Evolutionary conservation across 257 asterid species (phyloP), one percentile per base, ranked within the genome.

Genomic region (Prunella vulgaris): DNA sequence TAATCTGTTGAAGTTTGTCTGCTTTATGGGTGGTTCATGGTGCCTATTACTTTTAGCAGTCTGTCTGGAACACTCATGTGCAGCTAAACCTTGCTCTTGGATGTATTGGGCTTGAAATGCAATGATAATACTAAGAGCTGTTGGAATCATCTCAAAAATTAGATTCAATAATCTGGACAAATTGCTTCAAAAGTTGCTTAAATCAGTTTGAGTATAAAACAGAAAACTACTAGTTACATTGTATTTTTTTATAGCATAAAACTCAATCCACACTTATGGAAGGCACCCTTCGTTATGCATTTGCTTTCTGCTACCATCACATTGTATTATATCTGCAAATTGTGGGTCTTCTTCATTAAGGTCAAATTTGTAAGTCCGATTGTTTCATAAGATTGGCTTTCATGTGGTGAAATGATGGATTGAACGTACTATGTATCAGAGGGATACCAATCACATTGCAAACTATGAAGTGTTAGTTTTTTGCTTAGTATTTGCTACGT

Each of bases 101-200:
- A 68, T 37, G 35, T 51, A 28, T 49, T 61, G 60, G 28, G 75
- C 66, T 49, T 49, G 38, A 25, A n/a, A 48, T 32, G 57, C 63
- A 40, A 44, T 17, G 21, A 5, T 61, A 10, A 13, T 18, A 37
- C n/a, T 37, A 12, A 10, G 28, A 42, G 61, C 54, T 59, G 73
- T 32, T 21, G 18, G 73, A 60, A 14, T 25, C 33, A n/a, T 32
- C 51, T 60, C 22, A n/a, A 24, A 20, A 1, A 33, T 15, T 17
- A 28, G 49, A 6, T 48, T 40, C 53, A 27, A 35, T 48, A 33
- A 15, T 12, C 27, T 21, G 38, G 40, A 3, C 52, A n/a, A 61
- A 32, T 33, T 58, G 25, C 38, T 68, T 42, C 38, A 12, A 37
- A 33, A 59, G 68, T 60, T 59, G 35, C 30, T 74, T n/a, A 28